phyloP scores from a whole-genome alignment of 495 filamentous ascomycete species.

The Aspergillus avenaceus region DNA sequence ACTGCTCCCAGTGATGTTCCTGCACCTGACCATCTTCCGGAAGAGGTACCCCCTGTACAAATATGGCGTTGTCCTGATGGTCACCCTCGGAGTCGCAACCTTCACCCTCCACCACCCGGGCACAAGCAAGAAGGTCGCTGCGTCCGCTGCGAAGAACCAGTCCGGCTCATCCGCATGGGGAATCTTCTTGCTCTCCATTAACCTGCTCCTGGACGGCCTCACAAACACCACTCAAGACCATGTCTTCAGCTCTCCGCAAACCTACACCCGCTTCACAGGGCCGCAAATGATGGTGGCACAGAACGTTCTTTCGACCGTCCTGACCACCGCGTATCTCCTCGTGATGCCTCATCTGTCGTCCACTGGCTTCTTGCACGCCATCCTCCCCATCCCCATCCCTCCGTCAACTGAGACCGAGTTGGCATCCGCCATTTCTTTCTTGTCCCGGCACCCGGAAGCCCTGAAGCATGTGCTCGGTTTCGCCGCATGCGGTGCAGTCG shows the following conservation, averaged over 20 bases:
- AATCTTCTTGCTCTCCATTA: constrained; percentile 79
- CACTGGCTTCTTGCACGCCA: constrained; percentile 58
- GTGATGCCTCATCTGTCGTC: constrained; percentile 71
- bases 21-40: constrained; percentile 90
- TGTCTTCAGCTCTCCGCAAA: constrained; percentile 63
- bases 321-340: constrained; percentile 73
- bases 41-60: constrained; percentile 92
- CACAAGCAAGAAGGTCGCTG: constrained; percentile 64
- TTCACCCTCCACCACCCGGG: constrained; percentile 85
- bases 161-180: constrained; percentile 68
- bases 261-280: constrained; percentile 71
- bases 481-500: constrained; percentile 86
- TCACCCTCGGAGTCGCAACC: constrained; percentile 87
- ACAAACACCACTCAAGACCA: constrained; percentile 97
- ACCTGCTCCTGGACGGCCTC: constrained; percentile 90
- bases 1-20: constrained; percentile 92
- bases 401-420: constrained; percentile 63
- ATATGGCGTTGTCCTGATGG: constrained; percentile 85
- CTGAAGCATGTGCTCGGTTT: constrained; percentile 85
- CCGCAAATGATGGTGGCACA: constrained; percentile 99
- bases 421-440: constrained; percentile 70
- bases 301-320: constrained; percentile 72
- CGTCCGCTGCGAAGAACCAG: constrained; percentile 37
- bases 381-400: constrained; percentile 59
- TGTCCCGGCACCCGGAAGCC: constrained; percentile 70